phyloP scores from a whole-genome alignment of 257 asterid genomes.

The Catharanthus roseus region DNA sequence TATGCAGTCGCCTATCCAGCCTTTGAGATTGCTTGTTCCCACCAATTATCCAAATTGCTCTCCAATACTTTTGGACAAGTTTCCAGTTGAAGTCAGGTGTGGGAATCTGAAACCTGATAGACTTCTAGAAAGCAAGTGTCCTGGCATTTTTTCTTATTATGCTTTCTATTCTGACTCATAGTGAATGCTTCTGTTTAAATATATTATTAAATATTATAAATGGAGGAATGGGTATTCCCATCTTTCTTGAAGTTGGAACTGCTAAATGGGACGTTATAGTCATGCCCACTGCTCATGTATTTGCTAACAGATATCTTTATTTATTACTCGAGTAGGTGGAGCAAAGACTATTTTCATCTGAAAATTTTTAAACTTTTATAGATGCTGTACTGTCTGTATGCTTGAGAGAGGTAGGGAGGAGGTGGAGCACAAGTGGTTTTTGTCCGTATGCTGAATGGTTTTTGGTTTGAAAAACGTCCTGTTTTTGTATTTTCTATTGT shows the following conservation, averaged over 20 bases:
- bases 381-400: no score
- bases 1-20: conserved; percentile 89
- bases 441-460: no score
- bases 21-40: conserved; percentile 76
- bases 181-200: no score
- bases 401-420: no score
- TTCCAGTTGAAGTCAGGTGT: conserved; percentile 89
- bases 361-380: no score
- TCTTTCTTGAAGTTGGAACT: not conserved
- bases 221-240: not conserved
- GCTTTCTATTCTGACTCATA: not conserved
- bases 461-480: no score
- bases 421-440: no score
- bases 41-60: conserved; percentile 76
- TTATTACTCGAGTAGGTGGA: no score
- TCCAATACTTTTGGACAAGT: conserved; percentile 79
- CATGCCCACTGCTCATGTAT: not conserved
- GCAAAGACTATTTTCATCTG: no score
- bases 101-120: conserved; percentile 3
- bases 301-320: not conserved
- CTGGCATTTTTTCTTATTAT: not conserved
- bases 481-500: no score
- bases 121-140: not conserved
- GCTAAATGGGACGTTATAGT: not conserved
- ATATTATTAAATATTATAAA: no score